Evolutionary conservation across 163 green algal genomes (phyloP), one percentile per base, ranked within the genome.

Genomic region (Chloroidium sp.): DNA sequence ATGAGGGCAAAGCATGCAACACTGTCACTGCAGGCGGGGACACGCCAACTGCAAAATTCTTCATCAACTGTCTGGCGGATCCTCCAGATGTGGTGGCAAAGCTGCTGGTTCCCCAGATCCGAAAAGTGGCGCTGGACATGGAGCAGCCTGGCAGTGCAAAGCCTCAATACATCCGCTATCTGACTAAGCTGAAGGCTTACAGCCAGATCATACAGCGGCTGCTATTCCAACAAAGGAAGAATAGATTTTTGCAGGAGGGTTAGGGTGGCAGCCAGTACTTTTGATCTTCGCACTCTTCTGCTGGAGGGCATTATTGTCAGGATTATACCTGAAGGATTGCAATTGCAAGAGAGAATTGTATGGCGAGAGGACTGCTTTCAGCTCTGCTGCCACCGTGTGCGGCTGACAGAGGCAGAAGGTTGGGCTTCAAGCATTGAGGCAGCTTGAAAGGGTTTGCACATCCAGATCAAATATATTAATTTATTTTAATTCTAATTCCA

Each of bases 41-140:
- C 84, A 94, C 88, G 1, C 58, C 69, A 14, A 78, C 79, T 2
- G 83, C 89, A 62, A 97, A 95, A 86, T 98, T 97, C 82, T 98
- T 98, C 84, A 96, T 98, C 88, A 98, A 98, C 87, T 96, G 91
- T 79, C 83, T 98, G 68, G 94, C 93, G 79, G 91, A 90, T 86
- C n/a, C 69, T 58, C 81, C 88, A 4, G 83, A 87, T 67, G 84
- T 79, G 0, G 81, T 89, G 58, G 88, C 88, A 3, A 12, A 89
- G n/a, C 81, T 83, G 62, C 69, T 95, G 68, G 91, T 95, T 58
- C 91, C 89, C 1, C 79, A 83, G n/a, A 87, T 96, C 14, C 83
- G 92, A 0, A 62, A 78, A 36, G 81, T 78, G 74, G 4, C 62
- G n/a, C 4, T 2, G 3, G 62, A 57, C 58, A 13, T 78, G 74